Evolutionary conservation across 225 moss, liverwort and hornwort species (phyloP), one percentile per base, ranked within the genome.

Genomic region (Lunularia cruciata): DNA sequence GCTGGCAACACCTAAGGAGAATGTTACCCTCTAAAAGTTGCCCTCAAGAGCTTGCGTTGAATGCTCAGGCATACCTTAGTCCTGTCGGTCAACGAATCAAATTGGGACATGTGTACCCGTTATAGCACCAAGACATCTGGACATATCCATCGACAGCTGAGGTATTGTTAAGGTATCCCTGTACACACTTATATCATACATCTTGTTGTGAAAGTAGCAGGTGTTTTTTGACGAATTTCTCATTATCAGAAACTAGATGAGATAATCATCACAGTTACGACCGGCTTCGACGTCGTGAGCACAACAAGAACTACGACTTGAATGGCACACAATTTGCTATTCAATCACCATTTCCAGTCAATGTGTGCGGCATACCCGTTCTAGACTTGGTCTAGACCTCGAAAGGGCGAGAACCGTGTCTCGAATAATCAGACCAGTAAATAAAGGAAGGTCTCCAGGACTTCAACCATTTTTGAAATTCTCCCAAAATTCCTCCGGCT

Each of bases 401-500:
- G 34, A 11, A 36, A 33, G 34, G 58, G 58, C 35, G 10, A 28
- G 35, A 36, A 12, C 8, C 6, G 35, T 59, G 19, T 59, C 35
- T 34, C 34, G 8, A 34, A 59, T 59, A 20, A 12, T 59, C 16
- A 18, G 32, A 35, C 58, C 35, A 32, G 58, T 59, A 34, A 27
- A 59, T n/a, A 59, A 33, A 3, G 34, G 19, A 18, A 31, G 6
- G 32, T 57, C 57, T 16, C 31, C 16, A 31, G 0, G 28, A n/a
- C 32, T 23, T 72, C 62, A 81, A 70, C 81, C 81, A 75, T 82
- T 77, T 33, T 74, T 59, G 32, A 85, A 85, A 48, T 69, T 60
- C 39, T 85, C 68, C 81, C 85, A 85, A 61, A 85, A 81, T 37
- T 74, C 76, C 49, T 77, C 78, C 49, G 85, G 71, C 70, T 85